Base-by-base conservation (phyloP, 768 basidiomycete species). In the Kondoa malvinella region DNA sequence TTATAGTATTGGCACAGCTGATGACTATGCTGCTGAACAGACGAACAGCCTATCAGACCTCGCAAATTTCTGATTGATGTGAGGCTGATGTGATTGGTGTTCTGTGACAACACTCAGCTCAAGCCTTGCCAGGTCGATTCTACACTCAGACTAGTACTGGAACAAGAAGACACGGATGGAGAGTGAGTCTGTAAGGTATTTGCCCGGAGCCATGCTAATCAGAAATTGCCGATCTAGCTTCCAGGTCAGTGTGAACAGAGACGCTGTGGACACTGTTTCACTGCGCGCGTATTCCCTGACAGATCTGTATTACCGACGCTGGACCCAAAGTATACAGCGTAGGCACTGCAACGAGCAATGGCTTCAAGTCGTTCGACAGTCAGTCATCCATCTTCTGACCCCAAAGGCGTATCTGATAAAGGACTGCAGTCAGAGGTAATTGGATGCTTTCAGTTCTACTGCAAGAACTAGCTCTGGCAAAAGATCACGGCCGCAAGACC, bases 371-470 rank as follows among this genome's bases (percentile, higher is more conserved):
- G 1, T 95, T 95, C 77, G 94, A 99, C 78, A 90, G 88, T 25
- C 32, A 1, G 27, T 40, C 29, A 27, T 33, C 17, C n/a, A 2
- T 29, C 16, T 56, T 21, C 16, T 30, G 31, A 64, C 31, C 16
- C 14, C 62, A 26, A 12, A 26, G 40, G 4, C 40, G 31, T 62
- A 2, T 64, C 56, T 26, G 3, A 32, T 25, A 4, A 27, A 2
- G 1, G 64, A 3, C 25, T 64, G 2, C 60, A n/a, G 65, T 73
- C 17, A 75, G 92, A 87, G 94, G 95, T 56, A 96, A 88, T n/a
- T 99, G 97, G 78, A 97, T 96, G 94, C 81, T 99, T 59, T 96
- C 94, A 15, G 97, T 96, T 78, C 83, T 99, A 29, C 82, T 99
- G n/a, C 94, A 99, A 80, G 94, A 99, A 76, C 86, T 99, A 60